A percentile compares a stretch with the other conserved stretches of the same genome.
These are phyloP conservation scores for Nicotiana paniculata DNA, from an alignment of 257 asterid species.

Conservation along the genomic window DNA sequence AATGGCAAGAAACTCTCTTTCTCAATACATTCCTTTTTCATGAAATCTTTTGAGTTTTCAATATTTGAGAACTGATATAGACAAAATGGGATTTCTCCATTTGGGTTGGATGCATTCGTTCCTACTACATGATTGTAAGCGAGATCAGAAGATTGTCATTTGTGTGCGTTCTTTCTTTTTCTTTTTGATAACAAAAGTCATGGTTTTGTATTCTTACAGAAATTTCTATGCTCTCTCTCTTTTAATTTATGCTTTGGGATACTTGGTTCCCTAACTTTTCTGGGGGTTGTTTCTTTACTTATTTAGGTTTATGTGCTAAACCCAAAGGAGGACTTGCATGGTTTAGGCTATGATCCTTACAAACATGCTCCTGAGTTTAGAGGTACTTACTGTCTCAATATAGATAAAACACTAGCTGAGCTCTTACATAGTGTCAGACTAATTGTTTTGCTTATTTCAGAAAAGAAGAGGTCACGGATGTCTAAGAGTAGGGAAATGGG, in stretches of 20 bases:
- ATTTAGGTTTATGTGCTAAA: constrained; percentile 61
- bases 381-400: constrained; percentile 48
- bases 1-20: background rate
- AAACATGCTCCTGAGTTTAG: constrained; percentile 97
- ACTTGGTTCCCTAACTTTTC: background rate
- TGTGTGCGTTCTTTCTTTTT: background rate
- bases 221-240: background rate
- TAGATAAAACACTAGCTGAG: background rate
- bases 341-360: constrained; percentile 94
- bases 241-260: background rate
- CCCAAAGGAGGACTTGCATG: constrained; percentile 87
- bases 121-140: background rate
- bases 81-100: background rate
- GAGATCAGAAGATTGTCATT: background rate
- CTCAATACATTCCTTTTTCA: background rate
- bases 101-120: background rate
- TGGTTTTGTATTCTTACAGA: background rate
- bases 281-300: background rate
- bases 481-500: constrained; percentile 43
- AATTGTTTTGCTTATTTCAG: constrained; percentile 25
- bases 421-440: background rate
- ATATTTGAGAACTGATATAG: background rate
- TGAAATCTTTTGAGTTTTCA: background rate
- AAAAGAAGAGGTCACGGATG: constrained; percentile 61
- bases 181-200: background rate